These are phyloP conservation scores for Gossypium arboreum DNA, from an alignment of 345 rosid species.

Conservation along the genomic window DNA sequence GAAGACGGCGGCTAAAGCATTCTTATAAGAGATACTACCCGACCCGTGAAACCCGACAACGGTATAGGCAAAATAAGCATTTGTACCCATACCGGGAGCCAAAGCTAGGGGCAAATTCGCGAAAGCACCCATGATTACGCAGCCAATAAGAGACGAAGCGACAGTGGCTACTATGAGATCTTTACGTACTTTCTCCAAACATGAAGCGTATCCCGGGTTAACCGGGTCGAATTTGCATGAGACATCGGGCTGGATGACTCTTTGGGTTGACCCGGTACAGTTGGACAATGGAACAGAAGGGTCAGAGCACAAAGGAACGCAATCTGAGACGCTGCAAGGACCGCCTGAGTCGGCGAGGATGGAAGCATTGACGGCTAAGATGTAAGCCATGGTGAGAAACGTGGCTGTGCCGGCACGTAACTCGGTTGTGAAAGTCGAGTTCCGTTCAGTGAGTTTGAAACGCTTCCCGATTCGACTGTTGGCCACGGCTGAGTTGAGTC, in stretches of 20 bases:
- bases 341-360: constrained; percentile 87
- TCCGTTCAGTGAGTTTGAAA: constrained; percentile 68
- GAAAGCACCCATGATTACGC: constrained; percentile 78
- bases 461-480: constrained; percentile 50
- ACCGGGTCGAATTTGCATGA: constrained; percentile 86
- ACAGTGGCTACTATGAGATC: constrained; percentile 91
- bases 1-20: constrained; percentile 78
- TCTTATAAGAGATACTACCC: constrained; percentile 64
- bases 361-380: constrained; percentile 95
- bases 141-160: constrained; percentile 74
- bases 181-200: constrained; percentile 59
- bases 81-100: constrained; percentile 97
- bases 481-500: constrained; percentile 61
- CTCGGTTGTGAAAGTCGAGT: constrained; percentile 89
- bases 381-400: constrained; percentile 96
- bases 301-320: constrained; percentile 75
- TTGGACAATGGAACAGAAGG: constrained; percentile 36
- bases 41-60: constrained; percentile 98
- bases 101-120: constrained; percentile 86
- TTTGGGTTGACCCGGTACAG: constrained; percentile 48
- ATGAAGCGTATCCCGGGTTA: constrained; percentile 78
- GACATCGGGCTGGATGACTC: constrained; percentile 49
- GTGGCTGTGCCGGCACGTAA: constrained; percentile 93
- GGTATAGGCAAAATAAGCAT: constrained; percentile 89
- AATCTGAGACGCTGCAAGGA: constrained; percentile 78